Conservation (phyloP, 2,329 filamentous ascomycete species). For the Plectosphaerella cucumerina region DNA sequence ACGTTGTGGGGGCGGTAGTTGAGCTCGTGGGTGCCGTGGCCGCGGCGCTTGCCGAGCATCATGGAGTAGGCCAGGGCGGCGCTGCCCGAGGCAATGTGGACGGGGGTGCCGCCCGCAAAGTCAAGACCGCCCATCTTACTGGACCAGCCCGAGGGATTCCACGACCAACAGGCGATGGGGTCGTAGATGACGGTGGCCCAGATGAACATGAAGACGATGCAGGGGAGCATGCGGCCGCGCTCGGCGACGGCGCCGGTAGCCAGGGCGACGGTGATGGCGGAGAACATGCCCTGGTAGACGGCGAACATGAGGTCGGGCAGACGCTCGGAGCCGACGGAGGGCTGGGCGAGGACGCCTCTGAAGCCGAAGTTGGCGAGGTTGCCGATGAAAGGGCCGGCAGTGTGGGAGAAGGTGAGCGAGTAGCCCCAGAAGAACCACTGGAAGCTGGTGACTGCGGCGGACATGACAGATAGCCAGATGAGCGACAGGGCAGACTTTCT, state of each 20-base stretch:
- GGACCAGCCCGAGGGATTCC: slow-evolving; percentile 81
- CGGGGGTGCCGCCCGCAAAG: slow-evolving; percentile 86
- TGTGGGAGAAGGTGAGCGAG: slow-evolving; percentile 76
- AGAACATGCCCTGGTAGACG: slow-evolving; percentile 86
- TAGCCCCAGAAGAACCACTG: slow-evolving; percentile 97
- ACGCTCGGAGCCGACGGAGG: slow-evolving; percentile 67
- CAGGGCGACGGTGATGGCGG: slow-evolving; percentile 78
- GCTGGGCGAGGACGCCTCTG: slow-evolving; percentile 67
- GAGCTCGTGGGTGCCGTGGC: slow-evolving; percentile 81
- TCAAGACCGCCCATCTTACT: slow-evolving; percentile 77
- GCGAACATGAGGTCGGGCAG: slow-evolving; percentile 83
- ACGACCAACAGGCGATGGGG: slow-evolving; percentile 92
- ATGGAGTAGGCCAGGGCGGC: slow-evolving; percentile 87
- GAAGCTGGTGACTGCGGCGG: slow-evolving; percentile 76
- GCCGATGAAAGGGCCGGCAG: slow-evolving; percentile 71
- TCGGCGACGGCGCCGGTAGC: slow-evolving; percentile 83
- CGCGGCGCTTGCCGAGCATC: slow-evolving; percentile 81
- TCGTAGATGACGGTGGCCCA: slow-evolving; percentile 91
- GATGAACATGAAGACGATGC: slow-evolving; percentile 87
- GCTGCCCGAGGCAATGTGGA: slow-evolving; percentile 80
- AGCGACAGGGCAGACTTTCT: slow-evolving; percentile 85
- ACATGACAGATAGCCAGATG: slow-evolving; percentile 89
- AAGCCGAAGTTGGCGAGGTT: slow-evolving; percentile 77
- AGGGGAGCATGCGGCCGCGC: slow-evolving; percentile 81
- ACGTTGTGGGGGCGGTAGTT: slow-evolving; percentile 94